A percentile compares a stretch with the other conserved stretches of the same genome.
These are phyloP conservation scores for Helianthus annuus DNA, from an alignment of 129 eudicot genomes.

Conservation along the genomic window HanXRQr2.0-SUNRISE NC_035448.2:185345717-185346216, in stretches of 20 bases:
- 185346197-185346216: too few relatives aligned
- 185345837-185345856: neutral
- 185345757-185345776: neutral
- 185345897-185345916: neutral
- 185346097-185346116: too few relatives aligned
- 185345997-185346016: neutral
- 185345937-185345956: neutral
- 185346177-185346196: too few relatives aligned
- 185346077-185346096: too few relatives aligned
- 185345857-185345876: slow-evolving; percentile 6
- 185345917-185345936: neutral
- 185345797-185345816: neutral
- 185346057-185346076: too few relatives aligned
- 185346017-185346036: neutral
- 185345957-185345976: slow-evolving; percentile 13
- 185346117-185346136: too few relatives aligned
- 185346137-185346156: too few relatives aligned
- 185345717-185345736: neutral
- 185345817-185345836: neutral
- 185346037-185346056: too few relatives aligned
- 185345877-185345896: slow-evolving; percentile 9
- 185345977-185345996: slow-evolving; percentile 1
- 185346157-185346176: too few relatives aligned
- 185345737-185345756: neutral
- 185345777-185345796: too few relatives aligned